Base-by-base conservation (phyloP, 2,329 filamentous ascomycete species). In the Colletotrichum karsti region DNA sequence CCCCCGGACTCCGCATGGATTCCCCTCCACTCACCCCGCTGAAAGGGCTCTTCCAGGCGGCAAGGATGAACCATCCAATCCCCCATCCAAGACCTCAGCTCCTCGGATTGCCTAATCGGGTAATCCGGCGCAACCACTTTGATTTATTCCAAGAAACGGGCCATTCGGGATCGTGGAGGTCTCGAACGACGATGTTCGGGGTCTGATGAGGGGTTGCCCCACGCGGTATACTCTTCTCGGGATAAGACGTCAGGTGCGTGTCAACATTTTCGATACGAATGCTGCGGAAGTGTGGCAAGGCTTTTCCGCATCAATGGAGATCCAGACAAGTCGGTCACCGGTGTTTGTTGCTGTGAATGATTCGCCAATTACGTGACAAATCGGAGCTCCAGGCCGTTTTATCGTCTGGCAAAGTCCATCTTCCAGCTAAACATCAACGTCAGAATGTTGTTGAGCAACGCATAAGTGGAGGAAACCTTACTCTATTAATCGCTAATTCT, bases 21-120 rank as follows among this genome's bases (percentile, higher is more conserved):
- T 10, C 18, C 30, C 50, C 50, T 37, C 50, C 8, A 18, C 50
- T 35, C 18, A n/a, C 50, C 18, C 10, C 30, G 18, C 50, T 37
- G 18, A 53, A 53, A 55, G 20, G 51, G 51, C 51, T 20, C 18
- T 55, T 55, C 51, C 33, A 37, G 33, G 30, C 51, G 51, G 30
- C 20, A 53, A 35, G 35, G 51, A 55, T 37, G 50, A 55, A 41
- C 51, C 35, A 60, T 41, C 22, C 37, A 57, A 46, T 51, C 60
- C 30, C 30, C n/a, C n/a, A 53, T 53, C 30, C 50, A 13, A n/a
- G 30, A 33, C 30, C 46, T n/a, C 28, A 30, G 5, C 39, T 20
- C 50, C 46, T 65, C 65, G 65, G 65, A 7, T 65, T 68, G 18
- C 65, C 61, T 7, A 46, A 53, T 64, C 26, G 24, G 60, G 65